Base-by-base conservation (phyloP, 768 basidiomycete genomes). In the Termitomyces eurrhizus region DNA sequence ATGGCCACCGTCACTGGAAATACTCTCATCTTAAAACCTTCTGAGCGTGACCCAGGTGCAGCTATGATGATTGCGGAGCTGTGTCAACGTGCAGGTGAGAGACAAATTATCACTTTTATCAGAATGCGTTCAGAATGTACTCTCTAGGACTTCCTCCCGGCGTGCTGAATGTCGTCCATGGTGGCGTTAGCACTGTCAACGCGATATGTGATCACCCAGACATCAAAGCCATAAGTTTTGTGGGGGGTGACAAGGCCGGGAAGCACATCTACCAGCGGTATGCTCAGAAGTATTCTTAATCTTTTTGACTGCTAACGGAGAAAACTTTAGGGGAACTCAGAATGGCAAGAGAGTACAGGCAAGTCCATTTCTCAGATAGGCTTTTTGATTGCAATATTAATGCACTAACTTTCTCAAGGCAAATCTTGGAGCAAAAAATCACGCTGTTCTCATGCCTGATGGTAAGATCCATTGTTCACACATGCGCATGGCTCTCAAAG, bases 31-130 rank as follows among this genome's bases (percentile, higher is more conserved):
- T 79, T 99, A 62, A 99, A 99, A 69, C 96, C 96, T 21, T 95
- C 92, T 1, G 96, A 99, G 72, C 87, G 96, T 29, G 95, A 97
- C 70, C 96, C 96, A 14, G 96, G 96, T 52, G 96, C 97, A 14
- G 89, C 94, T 7, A 95, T 97, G 90, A 96, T 99, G 58, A 94
- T 99, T 62, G 94, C 95, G 36, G 96, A 99, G 74, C 82, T 98
- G 4, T 94, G 92, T 69, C 86, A 92, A 73, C 86, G 85, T 57
- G 94, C 96, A 58, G 92, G 85, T 85, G 52, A 65, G 73, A 62
- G 26, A 6, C 11, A 42, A 46, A 29, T 26, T 16, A 32, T 49
- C 29, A 6, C 13, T 5, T 29, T 26, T 3, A 24, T 11, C 2
- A 26, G 35, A 18, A 13, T 54, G 21, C 48, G 21, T 16, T 37